Base-by-base conservation (phyloP, 148 eudicot species). In the Polygonum maritimum region DNA sequence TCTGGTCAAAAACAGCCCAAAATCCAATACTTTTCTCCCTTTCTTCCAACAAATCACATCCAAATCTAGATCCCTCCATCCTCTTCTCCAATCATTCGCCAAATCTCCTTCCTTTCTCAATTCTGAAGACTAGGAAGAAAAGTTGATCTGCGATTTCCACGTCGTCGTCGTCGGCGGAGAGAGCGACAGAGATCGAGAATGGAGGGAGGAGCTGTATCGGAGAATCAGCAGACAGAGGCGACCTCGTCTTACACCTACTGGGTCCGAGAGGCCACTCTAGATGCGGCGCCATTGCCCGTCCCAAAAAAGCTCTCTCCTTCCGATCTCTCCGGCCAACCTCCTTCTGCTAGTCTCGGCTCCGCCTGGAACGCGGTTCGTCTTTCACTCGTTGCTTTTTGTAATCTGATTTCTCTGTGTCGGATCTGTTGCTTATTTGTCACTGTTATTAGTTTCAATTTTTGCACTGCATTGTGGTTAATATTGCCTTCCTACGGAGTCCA, bases 231-330 rank as follows among this genome's bases (percentile, higher is more conserved):
- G 36, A 44, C 71, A 26, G 69, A 12, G 69, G 80, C 80, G 21
- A 78, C 92, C n/a, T 89, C 94, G 22, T 89, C 94, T 0, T 94
- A 94, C 78, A 94, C 87, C 7, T 94, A 94, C 69, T 94, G 98
- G 98, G 98, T 94, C 1, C 69, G 98, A 33, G 82, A 84, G 67
- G 74, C 63, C 18, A 86, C 85, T 51, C 79, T 84, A 5, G 96
- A 92, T 2, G 96, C 98, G 2, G 97, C 97, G 2, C 98, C 98
- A 1, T 74, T 87, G 55, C 97, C 98, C 1, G 78, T 83, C 15
- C 97, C 98, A 3, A 86, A 84, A 81, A 94, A 92, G 85, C 89
- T 94, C 71, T 78, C 84, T 4, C 40, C 88, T 35, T 47, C 72
- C 0, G 89, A 86, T 71, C 14, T 80, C 19, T 48, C 74, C 65